phyloP scores from a whole-genome alignment of 1,139 yeast genomes.

The Candida pseudoviswanathii region DNA sequence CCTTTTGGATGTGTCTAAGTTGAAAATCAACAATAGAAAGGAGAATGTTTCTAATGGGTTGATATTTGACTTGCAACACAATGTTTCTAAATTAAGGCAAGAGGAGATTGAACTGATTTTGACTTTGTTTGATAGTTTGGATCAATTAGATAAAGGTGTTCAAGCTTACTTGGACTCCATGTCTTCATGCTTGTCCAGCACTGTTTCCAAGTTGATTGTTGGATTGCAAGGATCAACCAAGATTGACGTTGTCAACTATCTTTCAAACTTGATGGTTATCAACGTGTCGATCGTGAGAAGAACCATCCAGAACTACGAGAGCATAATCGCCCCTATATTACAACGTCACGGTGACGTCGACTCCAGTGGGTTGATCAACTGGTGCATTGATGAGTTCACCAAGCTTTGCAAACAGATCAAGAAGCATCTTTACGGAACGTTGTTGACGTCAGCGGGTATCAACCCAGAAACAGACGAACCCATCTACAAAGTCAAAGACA shows the following conservation, averaged over 20 bases:
- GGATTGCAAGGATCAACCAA: constrained; percentile 50
- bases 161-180: constrained; percentile 39
- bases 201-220: constrained; percentile 40
- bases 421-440: constrained; percentile 69
- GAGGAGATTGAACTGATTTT: constrained; percentile 37
- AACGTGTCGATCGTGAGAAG: constrained; percentile 42
- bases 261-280: constrained; percentile 46
- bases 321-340: constrained; percentile 37
- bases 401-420: constrained; percentile 61
- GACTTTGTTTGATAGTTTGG: constrained; percentile 39
- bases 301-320: constrained; percentile 36
- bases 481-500: constrained; percentile 33
- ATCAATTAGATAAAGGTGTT: constrained; percentile 42
- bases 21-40: constrained; percentile 42
- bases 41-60: constrained; percentile 40
- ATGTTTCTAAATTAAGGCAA: constrained; percentile 32
- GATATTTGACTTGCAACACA: constrained; percentile 41
- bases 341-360: constrained; percentile 34
- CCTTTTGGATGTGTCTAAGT: constrained; percentile 44
- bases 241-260: constrained; percentile 46
- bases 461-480: constrained; percentile 29
- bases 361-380: constrained; percentile 50
- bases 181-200: constrained; percentile 34
- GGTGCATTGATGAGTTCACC: constrained; percentile 73
- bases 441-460: constrained; percentile 30